Conservation (phyloP, 1,284 basidiomycete species). For the Leccinum brunneo-olivaceum region DNA sequence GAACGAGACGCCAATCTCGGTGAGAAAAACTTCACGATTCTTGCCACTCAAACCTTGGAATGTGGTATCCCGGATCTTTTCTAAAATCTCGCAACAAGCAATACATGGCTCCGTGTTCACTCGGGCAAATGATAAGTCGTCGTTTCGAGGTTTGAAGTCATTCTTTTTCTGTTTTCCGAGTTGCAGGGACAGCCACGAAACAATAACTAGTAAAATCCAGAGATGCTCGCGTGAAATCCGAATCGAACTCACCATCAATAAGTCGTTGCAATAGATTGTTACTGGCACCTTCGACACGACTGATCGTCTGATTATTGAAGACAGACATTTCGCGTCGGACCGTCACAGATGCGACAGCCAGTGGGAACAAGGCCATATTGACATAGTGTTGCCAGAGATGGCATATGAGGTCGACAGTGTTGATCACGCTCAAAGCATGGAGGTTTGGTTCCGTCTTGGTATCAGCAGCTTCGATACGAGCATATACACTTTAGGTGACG, state of each 20-base stretch:
- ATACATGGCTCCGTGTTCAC: conserved; percentile 95
- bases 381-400: conserved; percentile 98
- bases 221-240: neutral
- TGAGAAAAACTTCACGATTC: conserved; percentile 88
- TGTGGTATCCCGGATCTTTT: conserved; percentile 72
- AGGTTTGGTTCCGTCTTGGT: conserved; percentile 76
- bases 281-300: conserved; percentile 80
- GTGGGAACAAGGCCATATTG: conserved; percentile 83
- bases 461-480: conserved; percentile 71
- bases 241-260: conserved; percentile 62
- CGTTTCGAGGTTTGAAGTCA: conserved; percentile 95
- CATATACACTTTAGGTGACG: conserved; percentile 49
- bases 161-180: conserved; percentile 92
- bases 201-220: conserved; percentile 43
- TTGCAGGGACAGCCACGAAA: conserved; percentile 64
- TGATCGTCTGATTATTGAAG: conserved; percentile 88
- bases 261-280: conserved; percentile 82
- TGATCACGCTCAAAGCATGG: conserved; percentile 62
- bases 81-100: conserved; percentile 82
- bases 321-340: conserved; percentile 89
- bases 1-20: conserved; percentile 91
- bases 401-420: conserved; percentile 81
- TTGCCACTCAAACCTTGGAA: conserved; percentile 79
- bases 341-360: conserved; percentile 82
- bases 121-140: conserved; percentile 89